Evolutionary conservation across 2,329 filamentous ascomycete genomes (phyloP), one percentile per base, ranked within the genome.

Genomic region (Aspergillus novoparasiticus): DNA sequence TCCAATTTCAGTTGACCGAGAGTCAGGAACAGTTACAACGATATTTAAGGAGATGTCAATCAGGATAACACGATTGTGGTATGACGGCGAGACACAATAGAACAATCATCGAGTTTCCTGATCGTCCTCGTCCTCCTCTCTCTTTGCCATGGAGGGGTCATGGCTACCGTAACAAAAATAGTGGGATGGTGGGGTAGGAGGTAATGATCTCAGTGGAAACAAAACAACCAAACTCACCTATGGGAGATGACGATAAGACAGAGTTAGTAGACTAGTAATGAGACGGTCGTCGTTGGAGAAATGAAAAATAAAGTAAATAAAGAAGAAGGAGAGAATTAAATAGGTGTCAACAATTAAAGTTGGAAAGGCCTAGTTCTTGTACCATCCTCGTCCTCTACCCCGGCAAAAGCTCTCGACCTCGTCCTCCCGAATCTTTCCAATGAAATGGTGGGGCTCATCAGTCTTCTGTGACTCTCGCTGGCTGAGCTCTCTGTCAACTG

Each of bases 391-490:
- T 36, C 54, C 64, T 64, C 60, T 63, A 54, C 65, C 63, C 66
- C 69, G 71, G 72, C 64, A 74, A 74, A 71, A 70, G 66, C 71
- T 69, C 71, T 59, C 64, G 61, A 64, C 64, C 41, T 67, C 62
- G 63, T 59, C 61, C 73, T 41, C 76, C 76, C 76, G 76, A 76
- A 71, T 76, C 73, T 77, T 77, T 75, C 75, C 73, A 75, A 76
- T 61, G 67, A 60, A 63, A 70, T 68, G 70, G 76, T 78, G 76
- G 76, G 76, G 75, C 76, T 70, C 21, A 56, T 56, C 66, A 63
- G 58, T 63, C 61, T 71, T 67, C 69, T 65, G 68, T 67, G 66
- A 63, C 64, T 66, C 68, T 70, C 66, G 68, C 71, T 73, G 72
- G 70, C 60, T 70, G 71, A 71, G 28, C 57, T 60, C 56, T 63